These are phyloP conservation scores for Citrus maxima DNA, from an alignment of 345 rosid genomes.

Conservation along the genomic window DNA sequence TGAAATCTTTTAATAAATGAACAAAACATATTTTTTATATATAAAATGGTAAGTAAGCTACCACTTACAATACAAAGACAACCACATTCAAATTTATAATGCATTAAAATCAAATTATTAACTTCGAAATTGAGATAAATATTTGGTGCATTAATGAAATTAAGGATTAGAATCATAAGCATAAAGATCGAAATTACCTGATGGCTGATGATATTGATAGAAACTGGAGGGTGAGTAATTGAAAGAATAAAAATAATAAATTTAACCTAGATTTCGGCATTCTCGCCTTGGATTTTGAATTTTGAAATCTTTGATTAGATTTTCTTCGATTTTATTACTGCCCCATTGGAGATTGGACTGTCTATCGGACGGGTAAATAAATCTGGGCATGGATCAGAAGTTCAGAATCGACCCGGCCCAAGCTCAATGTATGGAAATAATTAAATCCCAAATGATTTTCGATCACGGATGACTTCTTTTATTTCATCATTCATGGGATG, in stretches of 20 bases:
- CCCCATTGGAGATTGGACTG: too few species aligned
- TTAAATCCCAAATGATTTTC: too few species aligned
- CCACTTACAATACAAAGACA: background rate
- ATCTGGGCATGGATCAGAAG: too few species aligned
- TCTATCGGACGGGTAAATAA: too few species aligned
- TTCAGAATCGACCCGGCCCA: too few species aligned
- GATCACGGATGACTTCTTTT: too few species aligned
- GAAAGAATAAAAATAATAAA: slow-evolving; percentile 27
- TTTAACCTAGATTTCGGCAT: slow-evolving; percentile 41
- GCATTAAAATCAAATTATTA: background rate
- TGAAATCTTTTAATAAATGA: background rate
- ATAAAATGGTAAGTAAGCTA: background rate
- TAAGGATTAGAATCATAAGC: background rate
- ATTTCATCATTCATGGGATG: too few species aligned
- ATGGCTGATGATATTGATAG: slow-evolving; percentile 36
- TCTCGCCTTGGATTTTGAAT: slow-evolving; percentile 5
- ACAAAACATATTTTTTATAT: background rate
- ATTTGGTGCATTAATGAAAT: background rate
- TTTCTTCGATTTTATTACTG: background rate
- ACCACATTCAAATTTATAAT: background rate
- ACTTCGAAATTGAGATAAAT: too few species aligned
- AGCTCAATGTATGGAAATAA: too few species aligned
- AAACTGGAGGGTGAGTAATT: slow-evolving; percentile 29
- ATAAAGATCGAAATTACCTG: slow-evolving; percentile 32
- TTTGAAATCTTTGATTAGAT: background rate